Evolutionary conservation across 2,329 filamentous ascomycete species (phyloP), one percentile per base, ranked within the genome.

Genomic region (Pestalotiopsis sp.): DNA sequence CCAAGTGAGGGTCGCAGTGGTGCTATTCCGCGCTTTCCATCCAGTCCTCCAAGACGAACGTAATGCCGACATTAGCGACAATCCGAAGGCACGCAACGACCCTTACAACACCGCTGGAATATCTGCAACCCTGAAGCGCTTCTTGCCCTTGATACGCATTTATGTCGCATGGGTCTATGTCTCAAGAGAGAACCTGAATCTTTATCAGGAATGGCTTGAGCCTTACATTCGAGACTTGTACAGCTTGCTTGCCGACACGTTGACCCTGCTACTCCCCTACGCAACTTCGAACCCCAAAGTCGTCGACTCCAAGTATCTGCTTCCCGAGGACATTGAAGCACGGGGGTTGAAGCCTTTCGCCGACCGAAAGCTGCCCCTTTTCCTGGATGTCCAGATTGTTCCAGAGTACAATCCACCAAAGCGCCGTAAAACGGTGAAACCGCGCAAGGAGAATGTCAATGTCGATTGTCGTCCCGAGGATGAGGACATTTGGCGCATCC

Each of bases 1-100:
- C 69, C 97, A 97, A 74, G 83, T 94, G 61, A 91, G 91, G 64
- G 93, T 91, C 10, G 91, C 97, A 73, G 88, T 90, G 67, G 87
- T 88, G 0, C 83, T 97, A 39, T 86, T 94, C 59, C 89, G 91
- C 65, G 82, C 91, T 35, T 83, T 97, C 44, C 84, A 91, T 70
- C 85, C 88, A n/a, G 91, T 94, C 72, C 83, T 97, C 3, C 86
- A 89, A 66, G 84, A 89, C 76, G 60, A 75, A 24, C 67, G 67
- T 38, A 68, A 70, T 30, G 69, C 75, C 55, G 75, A 38, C 44
- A 58, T 73, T 10, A 68, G 71, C 14, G 68, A 68, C 48, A 67
- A 72, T 13, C 72, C 74, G 44, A 66, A 69, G 61, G 66, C 65
- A 20, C 69, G 70, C 48, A 39, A 39, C 26, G 26, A 20, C 58